These are phyloP conservation scores for Xylaria sp. DNA, from an alignment of 2,329 filamentous ascomycete species.

Conservation along the genomic window DNA sequence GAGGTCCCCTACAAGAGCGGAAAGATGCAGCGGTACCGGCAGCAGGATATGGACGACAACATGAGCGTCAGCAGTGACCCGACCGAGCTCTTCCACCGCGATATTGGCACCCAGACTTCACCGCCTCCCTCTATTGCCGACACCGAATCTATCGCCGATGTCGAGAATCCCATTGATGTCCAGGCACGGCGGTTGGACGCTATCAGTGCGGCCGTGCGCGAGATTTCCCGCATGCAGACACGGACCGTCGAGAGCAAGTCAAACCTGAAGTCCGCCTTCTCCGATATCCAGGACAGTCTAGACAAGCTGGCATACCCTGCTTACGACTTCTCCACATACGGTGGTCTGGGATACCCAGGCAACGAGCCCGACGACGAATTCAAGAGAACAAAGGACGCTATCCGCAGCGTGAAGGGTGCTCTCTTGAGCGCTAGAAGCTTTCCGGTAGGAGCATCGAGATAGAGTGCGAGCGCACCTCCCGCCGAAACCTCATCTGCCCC, in stretches of 20 bases:
- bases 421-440: constrained; percentile 71
- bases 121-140: constrained; percentile 39
- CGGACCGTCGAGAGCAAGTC: constrained; percentile 45
- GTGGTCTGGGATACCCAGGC: constrained; percentile 29
- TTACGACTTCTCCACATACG: constrained; percentile 41
- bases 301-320: constrained; percentile 51
- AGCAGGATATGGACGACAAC: constrained; percentile 30
- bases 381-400: constrained; percentile 66
- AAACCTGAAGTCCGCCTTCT: constrained; percentile 48
- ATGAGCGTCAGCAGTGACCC: constrained; percentile 57
- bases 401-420: constrained; percentile 73
- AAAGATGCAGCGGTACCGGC: constrained; percentile 22
- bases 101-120: constrained; percentile 73
- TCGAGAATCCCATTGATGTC: constrained; percentile 31
- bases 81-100: constrained; percentile 74
- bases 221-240: constrained; percentile 40
- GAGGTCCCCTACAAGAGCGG: constrained; percentile 46
- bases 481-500: background rate
- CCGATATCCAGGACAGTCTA: constrained; percentile 60
- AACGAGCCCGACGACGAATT: constrained; percentile 64
- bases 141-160: constrained; percentile 4
- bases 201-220: constrained; percentile 40
- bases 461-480: constrained; percentile 16
- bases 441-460: constrained; percentile 40
- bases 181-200: constrained; percentile 41